Percentiles rank a stretch among this genome's conserved stretches.
Evolutionary conservation across 495 filamentous ascomycete genomes (phyloP).

Genomic region (Penicillium ucsense): DNA sequence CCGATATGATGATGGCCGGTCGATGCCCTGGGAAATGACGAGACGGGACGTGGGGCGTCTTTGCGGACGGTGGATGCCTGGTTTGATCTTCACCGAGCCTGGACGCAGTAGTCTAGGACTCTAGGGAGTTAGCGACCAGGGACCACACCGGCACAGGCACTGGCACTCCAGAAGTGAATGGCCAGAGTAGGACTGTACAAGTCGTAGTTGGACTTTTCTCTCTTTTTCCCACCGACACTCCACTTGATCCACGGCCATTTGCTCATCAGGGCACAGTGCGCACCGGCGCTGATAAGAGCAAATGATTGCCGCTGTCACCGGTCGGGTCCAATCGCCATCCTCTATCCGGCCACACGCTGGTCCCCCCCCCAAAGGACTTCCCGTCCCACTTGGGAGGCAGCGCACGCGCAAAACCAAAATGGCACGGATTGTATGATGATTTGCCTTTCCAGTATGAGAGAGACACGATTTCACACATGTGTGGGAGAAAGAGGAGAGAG

Average conservation of each 20-base stretch:
- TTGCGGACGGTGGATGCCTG: not conserved
- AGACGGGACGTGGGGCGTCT: conserved; percentile 14
- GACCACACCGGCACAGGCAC: too few relatives aligned
- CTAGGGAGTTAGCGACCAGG: not conserved
- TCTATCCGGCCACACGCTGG: conserved; percentile 17
- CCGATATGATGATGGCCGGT: not conserved
- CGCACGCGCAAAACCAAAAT: too few relatives aligned
- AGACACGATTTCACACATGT: too few relatives aligned
- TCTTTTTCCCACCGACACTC: not conserved
- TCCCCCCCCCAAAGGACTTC: not conserved
- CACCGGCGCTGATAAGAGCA: conserved; percentile 14
- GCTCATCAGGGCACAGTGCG: conserved; percentile 1
- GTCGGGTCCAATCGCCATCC: conserved; percentile 12
- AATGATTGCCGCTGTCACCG: conserved; percentile 22
- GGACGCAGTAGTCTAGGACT: too few relatives aligned
- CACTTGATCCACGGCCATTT: conserved; percentile 2
- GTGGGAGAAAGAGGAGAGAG: too few relatives aligned
- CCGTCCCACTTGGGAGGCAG: too few relatives aligned
- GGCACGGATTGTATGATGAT: too few relatives aligned
- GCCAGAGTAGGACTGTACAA: too few relatives aligned
- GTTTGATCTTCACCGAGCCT: not conserved
- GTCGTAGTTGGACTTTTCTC: too few relatives aligned
- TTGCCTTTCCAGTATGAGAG: too few relatives aligned
- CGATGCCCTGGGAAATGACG: conserved; percentile 13
- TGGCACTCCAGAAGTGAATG: too few relatives aligned